Evolutionary conservation across 371 early-diverging fungal genomes (phyloP).

Genomic region (Saksenaea oblongispora): DNA sequence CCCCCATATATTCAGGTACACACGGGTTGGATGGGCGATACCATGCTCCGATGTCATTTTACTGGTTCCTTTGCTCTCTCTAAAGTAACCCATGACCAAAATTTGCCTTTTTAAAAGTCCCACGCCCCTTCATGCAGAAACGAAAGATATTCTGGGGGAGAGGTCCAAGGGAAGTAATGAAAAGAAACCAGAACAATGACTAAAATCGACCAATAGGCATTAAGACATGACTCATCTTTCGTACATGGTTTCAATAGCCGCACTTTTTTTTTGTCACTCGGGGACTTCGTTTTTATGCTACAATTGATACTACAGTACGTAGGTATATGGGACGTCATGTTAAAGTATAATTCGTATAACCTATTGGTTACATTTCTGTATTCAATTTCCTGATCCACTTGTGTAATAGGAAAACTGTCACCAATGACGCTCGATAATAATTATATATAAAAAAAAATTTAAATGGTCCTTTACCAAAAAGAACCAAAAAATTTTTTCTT

Average conservation of each 20-base stretch:
- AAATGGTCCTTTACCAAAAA: slow-evolving; percentile 6
- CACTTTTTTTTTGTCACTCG: not conserved
- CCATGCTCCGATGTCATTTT: slow-evolving; percentile 8
- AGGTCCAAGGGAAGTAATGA: not conserved
- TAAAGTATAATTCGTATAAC: no score
- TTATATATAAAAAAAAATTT: not conserved
- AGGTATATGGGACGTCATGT: not conserved
- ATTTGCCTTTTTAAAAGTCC: not conserved
- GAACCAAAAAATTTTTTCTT: not conserved
- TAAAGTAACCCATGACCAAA: not conserved
- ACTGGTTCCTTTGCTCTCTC: not conserved
- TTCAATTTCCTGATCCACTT: not conserved
- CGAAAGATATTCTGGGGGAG: not conserved
- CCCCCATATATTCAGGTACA: slow-evolving; percentile 14
- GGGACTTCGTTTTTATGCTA: not conserved
- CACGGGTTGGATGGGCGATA: slow-evolving; percentile 1
- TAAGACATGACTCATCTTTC: slow-evolving; percentile 1
- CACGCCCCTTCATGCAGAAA: not conserved
- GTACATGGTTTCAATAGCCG: not conserved
- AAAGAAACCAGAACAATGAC: slow-evolving; percentile 2
- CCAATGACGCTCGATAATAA: not conserved
- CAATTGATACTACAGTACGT: no score
- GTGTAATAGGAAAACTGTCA: not conserved
- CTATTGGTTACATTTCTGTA: no score
- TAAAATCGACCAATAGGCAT: not conserved